Base-by-base conservation (phyloP, 2,329 filamentous ascomycete genomes). In the Arthrobotrys iridis region DNA sequence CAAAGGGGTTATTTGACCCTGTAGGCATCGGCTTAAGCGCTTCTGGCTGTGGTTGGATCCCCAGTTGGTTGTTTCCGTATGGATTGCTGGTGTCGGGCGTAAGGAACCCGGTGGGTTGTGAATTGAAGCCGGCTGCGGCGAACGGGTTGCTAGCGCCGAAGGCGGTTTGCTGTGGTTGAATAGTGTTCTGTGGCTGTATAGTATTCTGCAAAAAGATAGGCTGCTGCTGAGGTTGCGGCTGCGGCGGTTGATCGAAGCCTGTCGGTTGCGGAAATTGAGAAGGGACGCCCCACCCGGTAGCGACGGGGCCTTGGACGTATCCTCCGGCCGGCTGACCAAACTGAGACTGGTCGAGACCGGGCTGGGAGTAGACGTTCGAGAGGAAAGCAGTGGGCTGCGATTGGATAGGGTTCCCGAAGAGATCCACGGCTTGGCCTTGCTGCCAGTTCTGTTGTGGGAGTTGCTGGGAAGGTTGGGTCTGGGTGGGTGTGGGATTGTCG, bases 1-100 rank as follows among this genome's bases (percentile, higher is more conserved):
- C 94, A 81, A 99, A 99, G 1, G 95, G 95, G 81, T 99, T 99
- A 85, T 99, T 99, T 13, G 95, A 98, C 52, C 95, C 95, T 1
- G 95, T 99, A 2, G 92, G 90, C 81, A 93, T 91, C 3, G 93
- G 91, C 81, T 91, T 90, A 77, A 97, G 83, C 55, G 68, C 50
- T 45, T 73, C 68, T 1, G 89, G 83, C 60, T 91, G 87, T 58
- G 88, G 35, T 26, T 67, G 85, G 46, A 83, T 82, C 73, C 87
- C 85, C 77, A 87, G 87, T 76, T 83, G 85, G 79, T 85, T 87
- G 77, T 85, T 86, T 22, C 92, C 91, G 92, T 94, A 99, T 0
- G 95, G 95, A 82, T 99, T 99, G 84, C 98, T 96, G 82, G 88
- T 96, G 35, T 93, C 93, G 22, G 93, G 85, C 77, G 92, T 90